Conservation (phyloP, 83 land plant species). For the Diphasiastrum complanatum region DNA sequence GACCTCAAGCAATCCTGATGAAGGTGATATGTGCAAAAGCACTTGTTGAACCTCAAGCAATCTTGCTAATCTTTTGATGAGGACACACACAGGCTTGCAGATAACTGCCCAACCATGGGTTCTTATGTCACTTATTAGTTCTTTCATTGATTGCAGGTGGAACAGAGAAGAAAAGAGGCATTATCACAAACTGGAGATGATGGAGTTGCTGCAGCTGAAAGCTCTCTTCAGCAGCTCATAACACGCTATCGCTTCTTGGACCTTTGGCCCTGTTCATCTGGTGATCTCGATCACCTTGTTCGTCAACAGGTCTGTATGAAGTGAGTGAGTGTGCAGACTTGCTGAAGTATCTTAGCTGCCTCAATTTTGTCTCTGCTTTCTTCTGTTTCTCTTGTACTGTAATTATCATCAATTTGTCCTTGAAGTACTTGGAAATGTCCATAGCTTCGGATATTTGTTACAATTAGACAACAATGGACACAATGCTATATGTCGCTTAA, state of each 20-base stretch:
- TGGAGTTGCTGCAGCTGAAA: constrained; percentile 43
- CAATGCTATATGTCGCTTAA: too few relatives aligned
- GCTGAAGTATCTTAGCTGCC: too few relatives aligned
- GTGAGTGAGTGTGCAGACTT: not conserved
- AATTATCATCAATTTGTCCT: too few relatives aligned
- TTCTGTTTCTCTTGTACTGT: not conserved
- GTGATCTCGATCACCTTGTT: constrained; percentile 74
- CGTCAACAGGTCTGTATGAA: constrained; percentile 59
- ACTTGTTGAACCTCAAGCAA: not conserved
- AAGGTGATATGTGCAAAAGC: not conserved
- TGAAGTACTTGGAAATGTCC: too few relatives aligned
- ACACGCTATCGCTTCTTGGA: constrained; percentile 88
- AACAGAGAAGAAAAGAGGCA: constrained; percentile 89
- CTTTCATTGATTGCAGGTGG: constrained; percentile 58
- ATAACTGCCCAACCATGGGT: not conserved
- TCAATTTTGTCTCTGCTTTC: not conserved
- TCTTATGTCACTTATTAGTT: not conserved
- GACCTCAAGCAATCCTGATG: not conserved
- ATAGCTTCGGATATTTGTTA: too few relatives aligned
- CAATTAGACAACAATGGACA: too few relatives aligned
- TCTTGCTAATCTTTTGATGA: not conserved
- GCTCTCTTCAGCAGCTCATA: constrained; percentile 75
- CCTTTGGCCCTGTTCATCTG: constrained; percentile 88
- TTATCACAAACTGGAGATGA: constrained; percentile 57
- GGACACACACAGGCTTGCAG: not conserved